These are phyloP conservation scores for Xylaria scruposa DNA, from an alignment of 495 filamentous ascomycete genomes.

Conservation along the genomic window DNA sequence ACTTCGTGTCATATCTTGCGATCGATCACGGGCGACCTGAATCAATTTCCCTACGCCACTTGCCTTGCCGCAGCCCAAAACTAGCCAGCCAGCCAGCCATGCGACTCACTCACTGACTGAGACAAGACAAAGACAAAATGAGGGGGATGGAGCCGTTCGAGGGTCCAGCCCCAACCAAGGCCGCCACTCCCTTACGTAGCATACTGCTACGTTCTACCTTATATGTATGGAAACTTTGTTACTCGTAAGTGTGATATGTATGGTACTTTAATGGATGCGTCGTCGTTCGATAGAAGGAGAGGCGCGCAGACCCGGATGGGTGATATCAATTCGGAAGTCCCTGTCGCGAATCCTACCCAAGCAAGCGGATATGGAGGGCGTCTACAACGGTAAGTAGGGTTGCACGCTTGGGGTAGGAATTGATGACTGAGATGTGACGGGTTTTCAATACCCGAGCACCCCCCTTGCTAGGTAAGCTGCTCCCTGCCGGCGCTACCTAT, in stretches of 20 bases:
- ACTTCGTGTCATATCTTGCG: conserved; percentile 7
- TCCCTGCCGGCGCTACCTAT: background rate
- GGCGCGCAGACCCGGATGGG: background rate
- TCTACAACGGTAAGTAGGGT: background rate
- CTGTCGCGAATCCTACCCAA: conserved; percentile 22
- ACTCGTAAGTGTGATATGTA: conserved; percentile 4
- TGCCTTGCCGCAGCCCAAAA: background rate
- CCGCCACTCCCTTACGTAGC: background rate
- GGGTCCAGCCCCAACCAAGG: background rate
- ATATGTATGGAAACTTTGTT: background rate
- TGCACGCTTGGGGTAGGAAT: background rate
- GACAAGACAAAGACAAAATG: conserved; percentile 1
- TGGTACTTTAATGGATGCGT: conserved; percentile 3
- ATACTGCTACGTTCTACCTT: background rate
- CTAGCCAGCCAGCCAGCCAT: background rate
- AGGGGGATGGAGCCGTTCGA: background rate
- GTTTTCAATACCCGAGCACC: conserved; percentile 6
- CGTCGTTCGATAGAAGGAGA: background rate
- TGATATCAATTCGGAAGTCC: conserved; percentile 17
- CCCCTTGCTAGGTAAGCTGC: background rate
- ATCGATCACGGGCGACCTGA: background rate
- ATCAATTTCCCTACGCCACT: background rate
- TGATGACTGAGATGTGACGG: conserved; percentile 18
- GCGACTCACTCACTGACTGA: background rate
- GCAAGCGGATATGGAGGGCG: conserved; percentile 12